phyloP scores from a whole-genome alignment of 2,329 filamentous ascomycete species.

The Alternaria sp. region DNA sequence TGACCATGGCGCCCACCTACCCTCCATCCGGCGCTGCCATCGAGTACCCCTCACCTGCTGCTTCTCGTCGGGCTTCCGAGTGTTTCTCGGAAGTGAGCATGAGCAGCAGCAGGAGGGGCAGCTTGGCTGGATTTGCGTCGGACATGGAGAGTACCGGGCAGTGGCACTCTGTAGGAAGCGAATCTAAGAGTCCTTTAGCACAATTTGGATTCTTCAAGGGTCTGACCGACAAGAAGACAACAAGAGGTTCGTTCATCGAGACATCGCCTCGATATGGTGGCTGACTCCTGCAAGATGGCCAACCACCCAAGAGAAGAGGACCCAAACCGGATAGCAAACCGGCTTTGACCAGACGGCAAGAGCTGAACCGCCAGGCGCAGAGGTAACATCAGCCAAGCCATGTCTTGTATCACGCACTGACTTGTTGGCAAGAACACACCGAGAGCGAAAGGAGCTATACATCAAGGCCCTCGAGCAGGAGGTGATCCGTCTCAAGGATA shows the following conservation, averaged over 20 bases:
- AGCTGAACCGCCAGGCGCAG: conserved; percentile 94
- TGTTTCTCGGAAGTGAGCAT: conserved; percentile 40
- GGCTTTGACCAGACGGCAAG: conserved; percentile 87
- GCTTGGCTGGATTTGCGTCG: conserved; percentile 44
- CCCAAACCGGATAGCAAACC: conserved; percentile 97
- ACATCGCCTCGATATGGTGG: neutral
- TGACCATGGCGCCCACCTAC: conserved; percentile 46
- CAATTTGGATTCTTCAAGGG: conserved; percentile 66
- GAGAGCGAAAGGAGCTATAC: conserved; percentile 94
- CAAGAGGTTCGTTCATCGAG: conserved; percentile 64
- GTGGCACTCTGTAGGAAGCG: conserved; percentile 47
- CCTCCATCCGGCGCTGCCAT: conserved; percentile 41
- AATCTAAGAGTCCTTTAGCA: conserved; percentile 46
- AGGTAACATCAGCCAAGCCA: conserved; percentile 63
- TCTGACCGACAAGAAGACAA: conserved; percentile 73
- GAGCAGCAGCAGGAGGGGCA: conserved; percentile 39
- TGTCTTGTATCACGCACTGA: conserved; percentile 14
- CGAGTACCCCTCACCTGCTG: conserved; percentile 44
- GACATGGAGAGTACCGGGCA: conserved; percentile 48
- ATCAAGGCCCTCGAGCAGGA: conserved; percentile 94
- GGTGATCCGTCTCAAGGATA: conserved; percentile 84
- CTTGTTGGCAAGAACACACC: conserved; percentile 74
- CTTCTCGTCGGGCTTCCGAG: conserved; percentile 40
- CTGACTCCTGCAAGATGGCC: conserved; percentile 67
- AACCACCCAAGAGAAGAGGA: conserved; percentile 85